Percentiles rank a stretch among this genome's conserved stretches.
These are phyloP conservation scores for Debaryomyces sp. DNA, from an alignment of 1,139 yeast species.

Conservation along the genomic window DNA sequence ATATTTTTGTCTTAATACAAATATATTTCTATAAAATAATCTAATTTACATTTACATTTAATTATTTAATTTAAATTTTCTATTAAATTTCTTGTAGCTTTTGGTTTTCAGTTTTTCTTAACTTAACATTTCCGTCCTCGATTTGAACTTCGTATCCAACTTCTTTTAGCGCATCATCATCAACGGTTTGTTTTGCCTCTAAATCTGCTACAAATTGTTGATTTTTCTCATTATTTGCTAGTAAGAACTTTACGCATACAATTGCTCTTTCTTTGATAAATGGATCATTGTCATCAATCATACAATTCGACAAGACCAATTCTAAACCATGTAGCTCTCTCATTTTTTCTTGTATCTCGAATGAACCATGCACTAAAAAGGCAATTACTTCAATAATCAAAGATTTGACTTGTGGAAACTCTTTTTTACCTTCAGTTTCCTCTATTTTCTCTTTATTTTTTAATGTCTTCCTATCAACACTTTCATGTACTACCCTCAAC, in stretches of 20 bases:
- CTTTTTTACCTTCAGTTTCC: constrained; percentile 25
- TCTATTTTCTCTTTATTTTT: constrained; percentile 11
- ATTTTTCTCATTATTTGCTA: constrained; percentile 65
- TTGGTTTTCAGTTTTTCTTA: constrained; percentile 16
- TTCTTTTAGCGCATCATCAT: constrained; percentile 37
- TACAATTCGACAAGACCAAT: constrained; percentile 75
- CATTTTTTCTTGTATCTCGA: constrained; percentile 64
- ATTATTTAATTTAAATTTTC: constrained; percentile 1
- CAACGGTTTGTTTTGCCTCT: constrained; percentile 40
- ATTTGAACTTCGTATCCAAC: constrained; percentile 45
- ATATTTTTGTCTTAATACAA: neutral
- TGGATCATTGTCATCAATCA: constrained; percentile 87
- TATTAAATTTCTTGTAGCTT: neutral
- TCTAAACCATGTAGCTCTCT: constrained; percentile 71
- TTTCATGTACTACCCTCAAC: constrained; percentile 51
- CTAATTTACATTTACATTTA: constrained; percentile 6
- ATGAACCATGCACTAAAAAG: constrained; percentile 52
- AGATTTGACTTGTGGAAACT: constrained; percentile 64
- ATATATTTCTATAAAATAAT: neutral
- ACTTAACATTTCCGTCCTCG: constrained; percentile 37
- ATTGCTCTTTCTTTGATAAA: constrained; percentile 85
- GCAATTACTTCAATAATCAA: constrained; percentile 64
- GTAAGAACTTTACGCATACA: constrained; percentile 68
- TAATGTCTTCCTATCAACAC: constrained; percentile 38
- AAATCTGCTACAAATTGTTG: constrained; percentile 69